These are phyloP conservation scores for Polysphondylium violaceum DNA, from an alignment of 78 protist genomes.

Conservation along the genomic window DNA sequence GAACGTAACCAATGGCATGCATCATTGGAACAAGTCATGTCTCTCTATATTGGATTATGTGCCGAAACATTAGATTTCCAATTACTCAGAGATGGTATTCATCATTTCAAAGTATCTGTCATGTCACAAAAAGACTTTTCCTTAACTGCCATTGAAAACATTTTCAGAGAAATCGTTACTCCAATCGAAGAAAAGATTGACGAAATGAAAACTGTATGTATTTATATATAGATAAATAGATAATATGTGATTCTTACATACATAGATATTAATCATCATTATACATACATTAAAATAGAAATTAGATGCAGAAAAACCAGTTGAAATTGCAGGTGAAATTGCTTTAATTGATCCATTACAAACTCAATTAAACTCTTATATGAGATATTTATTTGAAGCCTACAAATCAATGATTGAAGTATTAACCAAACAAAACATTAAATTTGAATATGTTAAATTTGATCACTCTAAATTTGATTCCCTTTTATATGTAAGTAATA, in stretches of 20 bases:
- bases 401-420: constrained; percentile 26
- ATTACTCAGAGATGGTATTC: constrained; percentile 76
- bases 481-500: background rate
- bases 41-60: constrained; percentile 42
- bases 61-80: constrained; percentile 35
- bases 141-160: constrained; percentile 46
- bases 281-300: background rate
- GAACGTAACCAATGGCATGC: constrained; percentile 54
- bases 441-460: constrained; percentile 32
- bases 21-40: constrained; percentile 61
- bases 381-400: constrained; percentile 34
- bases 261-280: no score
- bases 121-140: constrained; percentile 68
- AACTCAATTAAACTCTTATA: background rate
- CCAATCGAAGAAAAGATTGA: constrained; percentile 61
- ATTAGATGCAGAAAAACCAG: constrained; percentile 75
- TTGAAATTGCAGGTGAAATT: background rate
- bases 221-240: background rate
- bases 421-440: background rate
- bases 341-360: constrained; percentile 17
- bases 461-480: constrained; percentile 40
- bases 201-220: constrained; percentile 29
- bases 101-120: constrained; percentile 67
- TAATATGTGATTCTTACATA: no score
- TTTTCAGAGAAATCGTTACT: constrained; percentile 45